Evolutionary conservation across 139 green algal genomes (phyloP).

Genomic region (Micractinium conductrix): DNA sequence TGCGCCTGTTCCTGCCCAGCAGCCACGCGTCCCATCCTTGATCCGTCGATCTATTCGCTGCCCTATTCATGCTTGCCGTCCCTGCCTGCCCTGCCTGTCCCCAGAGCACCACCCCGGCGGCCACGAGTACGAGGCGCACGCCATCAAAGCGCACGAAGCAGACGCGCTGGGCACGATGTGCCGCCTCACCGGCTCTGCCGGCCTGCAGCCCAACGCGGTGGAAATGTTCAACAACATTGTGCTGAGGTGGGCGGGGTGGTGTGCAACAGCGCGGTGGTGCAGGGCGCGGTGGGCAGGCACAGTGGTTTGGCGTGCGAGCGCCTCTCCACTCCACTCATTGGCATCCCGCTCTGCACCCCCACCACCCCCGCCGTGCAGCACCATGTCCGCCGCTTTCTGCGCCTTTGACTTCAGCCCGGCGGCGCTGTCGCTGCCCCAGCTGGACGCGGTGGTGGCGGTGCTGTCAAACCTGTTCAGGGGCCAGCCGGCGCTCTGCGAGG

Average conservation of each 20-base stretch:
- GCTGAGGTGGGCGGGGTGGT: slow-evolving; percentile 17
- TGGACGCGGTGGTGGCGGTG: slow-evolving; percentile 32
- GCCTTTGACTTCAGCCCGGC: slow-evolving; percentile 59
- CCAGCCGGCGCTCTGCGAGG: slow-evolving; percentile 43
- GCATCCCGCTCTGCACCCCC: no score
- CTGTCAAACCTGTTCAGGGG: slow-evolving; percentile 32
- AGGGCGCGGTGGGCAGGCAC: neutral
- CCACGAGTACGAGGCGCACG: neutral
- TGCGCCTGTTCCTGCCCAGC: no score
- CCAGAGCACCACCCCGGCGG: neutral
- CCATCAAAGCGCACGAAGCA: neutral
- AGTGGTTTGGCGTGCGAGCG: no score
- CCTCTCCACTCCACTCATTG: no score
- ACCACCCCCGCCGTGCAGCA: neutral
- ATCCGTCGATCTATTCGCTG: no score
- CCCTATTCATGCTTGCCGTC: no score
- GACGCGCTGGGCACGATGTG: slow-evolving; percentile 37
- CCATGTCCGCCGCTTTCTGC: slow-evolving; percentile 39
- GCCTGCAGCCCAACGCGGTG: slow-evolving; percentile 6
- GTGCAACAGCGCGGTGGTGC: neutral
- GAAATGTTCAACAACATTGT: slow-evolving; percentile 44
- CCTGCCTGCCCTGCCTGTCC: neutral
- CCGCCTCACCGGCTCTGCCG: slow-evolving; percentile 6
- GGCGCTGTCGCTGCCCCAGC: slow-evolving; percentile 31
- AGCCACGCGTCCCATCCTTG: no score